These are phyloP conservation scores for Fusarium fujikuroi DNA, from an alignment of 2,329 filamentous ascomycete species.

Conservation along the genomic window DNA sequence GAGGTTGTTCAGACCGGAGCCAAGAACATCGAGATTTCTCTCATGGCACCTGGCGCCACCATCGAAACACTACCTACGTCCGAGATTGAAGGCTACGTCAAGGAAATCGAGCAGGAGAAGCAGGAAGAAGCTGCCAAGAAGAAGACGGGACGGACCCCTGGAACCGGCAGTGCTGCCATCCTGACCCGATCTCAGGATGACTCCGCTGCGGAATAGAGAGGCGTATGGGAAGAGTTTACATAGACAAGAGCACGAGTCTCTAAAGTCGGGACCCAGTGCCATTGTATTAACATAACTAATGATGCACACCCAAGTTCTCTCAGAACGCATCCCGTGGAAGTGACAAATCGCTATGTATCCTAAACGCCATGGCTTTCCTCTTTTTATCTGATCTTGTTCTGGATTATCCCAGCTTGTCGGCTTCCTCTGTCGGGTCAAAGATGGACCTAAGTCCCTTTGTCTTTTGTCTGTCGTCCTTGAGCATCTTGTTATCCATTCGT, in stretches of 20 bases:
- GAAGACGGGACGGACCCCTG: slow-evolving; percentile 83
- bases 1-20: slow-evolving; percentile 99
- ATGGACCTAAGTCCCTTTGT: slow-evolving; percentile 66
- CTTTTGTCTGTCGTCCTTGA: slow-evolving; percentile 86
- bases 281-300: slow-evolving; percentile 54
- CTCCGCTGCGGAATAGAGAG: slow-evolving; percentile 51
- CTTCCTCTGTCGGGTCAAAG: slow-evolving; percentile 80
- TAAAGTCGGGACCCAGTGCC: slow-evolving; percentile 44
- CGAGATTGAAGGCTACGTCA: slow-evolving; percentile 96
- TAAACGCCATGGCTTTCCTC: slow-evolving; percentile 46
- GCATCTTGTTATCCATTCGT: slow-evolving; percentile 86
- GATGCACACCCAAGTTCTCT: slow-evolving; percentile 38
- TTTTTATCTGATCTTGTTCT: slow-evolving; percentile 36
- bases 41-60: slow-evolving; percentile 92
- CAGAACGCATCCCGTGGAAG: slow-evolving; percentile 27
- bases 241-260: slow-evolving; percentile 43
- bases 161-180: slow-evolving; percentile 76
- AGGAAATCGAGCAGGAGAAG: slow-evolving; percentile 99
- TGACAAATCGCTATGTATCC: slow-evolving; percentile 42
- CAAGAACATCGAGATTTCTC: slow-evolving; percentile 99
- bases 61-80: slow-evolving; percentile 95
- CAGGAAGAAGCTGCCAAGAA: slow-evolving; percentile 98
- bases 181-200: slow-evolving; percentile 70
- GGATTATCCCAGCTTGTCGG: slow-evolving; percentile 76
- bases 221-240: slow-evolving; percentile 29